phyloP scores from a whole-genome alignment of 192 early-diverging fungal genomes.

The Spizellomyces sp. region DNA sequence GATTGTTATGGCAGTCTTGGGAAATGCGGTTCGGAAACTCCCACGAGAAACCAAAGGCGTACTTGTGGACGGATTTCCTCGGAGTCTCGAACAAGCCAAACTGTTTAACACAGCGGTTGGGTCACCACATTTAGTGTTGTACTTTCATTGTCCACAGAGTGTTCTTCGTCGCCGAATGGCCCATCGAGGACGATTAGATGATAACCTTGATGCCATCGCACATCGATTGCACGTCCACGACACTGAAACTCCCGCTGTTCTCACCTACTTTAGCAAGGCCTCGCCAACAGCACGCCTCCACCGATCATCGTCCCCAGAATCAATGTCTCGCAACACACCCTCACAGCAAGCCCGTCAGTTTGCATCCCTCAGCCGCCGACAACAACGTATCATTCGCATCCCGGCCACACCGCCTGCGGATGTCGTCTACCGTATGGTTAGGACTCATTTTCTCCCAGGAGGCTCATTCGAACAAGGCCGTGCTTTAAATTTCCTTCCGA shows the following conservation, averaged over 20 bases:
- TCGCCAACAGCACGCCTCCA: too few relatives aligned
- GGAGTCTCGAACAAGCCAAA: conserved; percentile 61
- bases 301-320: background rate
- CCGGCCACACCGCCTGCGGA: background rate
- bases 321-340: background rate
- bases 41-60: conserved; percentile 35
- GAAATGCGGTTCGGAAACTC: conserved; percentile 30
- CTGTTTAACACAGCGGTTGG: conserved; percentile 34
- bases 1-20: conserved; percentile 37
- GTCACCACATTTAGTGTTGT: conserved; percentile 11
- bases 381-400: background rate
- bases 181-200: conserved; percentile 14
- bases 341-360: background rate
- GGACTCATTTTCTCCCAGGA: conserved; percentile 1
- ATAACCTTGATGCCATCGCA: conserved; percentile 6
- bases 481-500: background rate
- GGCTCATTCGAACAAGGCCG: conserved; percentile 1
- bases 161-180: background rate
- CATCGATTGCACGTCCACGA: conserved; percentile 11
- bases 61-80: conserved; percentile 69
- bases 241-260: conserved; percentile 4
- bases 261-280: background rate
- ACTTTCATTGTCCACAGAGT: conserved; percentile 13
- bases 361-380: background rate
- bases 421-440: background rate